Base-by-base conservation (phyloP, 202 grass and related monocot species). In the Bolboschoenoplectus hybrid region DNA sequence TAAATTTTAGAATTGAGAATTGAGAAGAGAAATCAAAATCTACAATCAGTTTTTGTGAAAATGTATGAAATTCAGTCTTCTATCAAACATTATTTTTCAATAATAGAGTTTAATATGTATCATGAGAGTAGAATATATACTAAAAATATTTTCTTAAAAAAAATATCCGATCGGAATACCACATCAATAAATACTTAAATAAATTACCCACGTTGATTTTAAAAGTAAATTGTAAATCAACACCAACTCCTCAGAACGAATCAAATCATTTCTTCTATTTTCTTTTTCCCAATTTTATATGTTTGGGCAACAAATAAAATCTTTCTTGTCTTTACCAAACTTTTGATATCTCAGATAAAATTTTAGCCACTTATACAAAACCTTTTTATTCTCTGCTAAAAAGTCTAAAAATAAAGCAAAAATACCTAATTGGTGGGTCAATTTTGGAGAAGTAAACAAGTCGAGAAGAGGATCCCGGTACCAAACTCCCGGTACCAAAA, bases 261-360 rank as follows among this genome's bases (percentile, higher is more conserved):
- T 36, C 73, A 76, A 7, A 53, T 36, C 11, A 53, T 35, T 35
- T 34, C 17, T 0, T 52, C n/a, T 55, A 0, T 2, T 36, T 13
- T 4, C 35, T 53, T 50, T 58, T 58, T 16, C 4, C 6, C 9
- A 51, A 52, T 13, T 51, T 38, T 55, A 32, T 49, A 74, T 56
- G 12, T 55, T 77, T 35, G 26, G 20, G 32, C 32, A 34, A 4
- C 32, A 38, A 16, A 26, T 26, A 26, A 26, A 26, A 55, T 38
- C 46, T 76, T 55, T 32, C 49, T 77, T 77, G 73, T 76, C 73
- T 10, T 38, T 55, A 32, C 12, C 11, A 76, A 75, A 75, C 32
- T 53, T 52, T 3, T 39, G 55, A 76, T 9, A 53, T 76, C 49
- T 76, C 47, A 6, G 49, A 38, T 10, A 52, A 78, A 78, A 78